A percentile compares a stretch with the other conserved stretches of the same genome.
phyloP scores from a whole-genome alignment of 345 rosid genomes.

The Corchorus capsularis region DNA sequence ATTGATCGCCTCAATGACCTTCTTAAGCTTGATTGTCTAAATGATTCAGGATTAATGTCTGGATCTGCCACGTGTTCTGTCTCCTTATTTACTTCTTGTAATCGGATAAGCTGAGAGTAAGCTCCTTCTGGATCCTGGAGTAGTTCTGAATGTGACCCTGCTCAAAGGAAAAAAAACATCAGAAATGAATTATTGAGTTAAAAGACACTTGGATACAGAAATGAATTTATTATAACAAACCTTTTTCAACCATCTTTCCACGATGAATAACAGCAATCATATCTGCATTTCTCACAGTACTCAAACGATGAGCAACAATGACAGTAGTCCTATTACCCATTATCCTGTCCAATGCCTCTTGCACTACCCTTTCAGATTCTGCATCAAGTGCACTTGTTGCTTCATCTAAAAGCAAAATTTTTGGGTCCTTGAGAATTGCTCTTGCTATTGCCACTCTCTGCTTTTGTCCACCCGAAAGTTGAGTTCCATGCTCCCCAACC shows the following conservation, averaged over 20 bases:
- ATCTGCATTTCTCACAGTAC: conserved; percentile 73
- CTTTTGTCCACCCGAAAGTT: conserved; percentile 94
- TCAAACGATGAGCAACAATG: conserved; percentile 83
- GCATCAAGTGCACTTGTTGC: conserved; percentile 94
- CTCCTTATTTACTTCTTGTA: conserved; percentile 65
- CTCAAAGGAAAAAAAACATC: conserved; percentile 5
- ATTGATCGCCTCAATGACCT: conserved; percentile 44
- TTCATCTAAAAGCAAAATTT: conserved; percentile 79
- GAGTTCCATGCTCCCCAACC: conserved; percentile 96
- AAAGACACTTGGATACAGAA: not conserved
- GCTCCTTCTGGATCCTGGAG: conserved; percentile 77
- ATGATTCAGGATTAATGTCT: conserved; percentile 35
- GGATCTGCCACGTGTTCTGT: conserved; percentile 41
- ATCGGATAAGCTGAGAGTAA: conserved; percentile 73
- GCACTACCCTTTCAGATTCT: conserved; percentile 83
- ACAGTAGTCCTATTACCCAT: conserved; percentile 79
- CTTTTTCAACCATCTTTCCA: conserved; percentile 85
- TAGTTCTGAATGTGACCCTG: conserved; percentile 74
- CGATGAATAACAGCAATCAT: conserved; percentile 75
- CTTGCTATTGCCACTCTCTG: conserved; percentile 92
- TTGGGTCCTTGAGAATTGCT: conserved; percentile 77
- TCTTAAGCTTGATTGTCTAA: conserved; percentile 44
- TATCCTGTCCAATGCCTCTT: conserved; percentile 80
- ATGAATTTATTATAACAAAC: conserved; percentile 28
- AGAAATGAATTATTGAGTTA: not conserved